These are phyloP conservation scores for Tolypocladium amazonense DNA, from an alignment of 2,329 filamentous ascomycete species.

Conservation along the genomic window DNA sequence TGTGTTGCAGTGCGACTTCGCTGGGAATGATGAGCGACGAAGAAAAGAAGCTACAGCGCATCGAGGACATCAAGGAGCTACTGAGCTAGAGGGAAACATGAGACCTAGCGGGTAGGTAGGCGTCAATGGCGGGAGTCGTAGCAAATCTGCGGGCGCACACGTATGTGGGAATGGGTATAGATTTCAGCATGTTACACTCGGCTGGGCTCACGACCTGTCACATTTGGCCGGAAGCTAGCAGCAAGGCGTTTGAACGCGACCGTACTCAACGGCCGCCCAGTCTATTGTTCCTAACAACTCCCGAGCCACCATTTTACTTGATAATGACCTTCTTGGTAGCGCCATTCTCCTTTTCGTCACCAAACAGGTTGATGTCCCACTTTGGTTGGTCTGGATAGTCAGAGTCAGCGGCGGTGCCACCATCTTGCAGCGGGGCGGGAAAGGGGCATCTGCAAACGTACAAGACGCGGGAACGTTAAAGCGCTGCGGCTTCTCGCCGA, in stretches of 20 bases:
- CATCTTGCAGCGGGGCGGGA: too few relatives aligned
- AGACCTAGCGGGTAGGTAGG: background rate
- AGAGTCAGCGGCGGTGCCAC: background rate
- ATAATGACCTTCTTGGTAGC: conserved; percentile 36
- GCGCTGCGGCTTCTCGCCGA: conserved; percentile 40
- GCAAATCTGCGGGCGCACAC: background rate
- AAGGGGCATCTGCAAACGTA: conserved; percentile 14
- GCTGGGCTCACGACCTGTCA: background rate
- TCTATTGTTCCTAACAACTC: background rate
- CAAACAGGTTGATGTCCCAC: conserved; percentile 48
- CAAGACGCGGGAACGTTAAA: conserved; percentile 34
- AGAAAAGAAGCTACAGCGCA: conserved; percentile 78
- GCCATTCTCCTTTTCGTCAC: conserved; percentile 39
- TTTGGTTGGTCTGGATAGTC: conserved; percentile 30
- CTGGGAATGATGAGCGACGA: conserved; percentile 92
- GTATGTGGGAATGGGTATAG: background rate
- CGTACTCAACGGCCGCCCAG: background rate
- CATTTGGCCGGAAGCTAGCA: background rate
- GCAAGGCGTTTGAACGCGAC: background rate
- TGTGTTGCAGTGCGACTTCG: conserved; percentile 62
- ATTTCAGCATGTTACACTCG: background rate
- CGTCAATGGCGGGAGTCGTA: background rate
- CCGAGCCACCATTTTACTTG: conserved; percentile 6
- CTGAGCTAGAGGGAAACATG: conserved; percentile 42
- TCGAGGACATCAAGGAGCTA: conserved; percentile 90